Evolutionary conservation across 345 rosid species (phyloP).

Genomic region (Euphorbia peplus): DNA sequence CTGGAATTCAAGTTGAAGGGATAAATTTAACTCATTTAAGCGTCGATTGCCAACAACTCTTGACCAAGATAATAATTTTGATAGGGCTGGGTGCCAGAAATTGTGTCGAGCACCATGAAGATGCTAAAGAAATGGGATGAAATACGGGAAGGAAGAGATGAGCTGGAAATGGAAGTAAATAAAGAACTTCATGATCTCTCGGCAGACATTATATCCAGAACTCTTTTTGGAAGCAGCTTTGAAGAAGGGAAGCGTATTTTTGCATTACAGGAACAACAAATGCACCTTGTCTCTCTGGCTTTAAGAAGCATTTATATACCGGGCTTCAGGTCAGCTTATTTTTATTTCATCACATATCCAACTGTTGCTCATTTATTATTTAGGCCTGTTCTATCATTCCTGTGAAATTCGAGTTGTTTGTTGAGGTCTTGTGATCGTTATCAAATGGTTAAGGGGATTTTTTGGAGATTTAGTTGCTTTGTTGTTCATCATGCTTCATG

Average conservation of each 20-base stretch:
- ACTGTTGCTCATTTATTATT: not conserved
- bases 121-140: constrained; percentile 71
- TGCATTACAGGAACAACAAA: constrained; percentile 64
- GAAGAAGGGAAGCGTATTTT: constrained; percentile 75
- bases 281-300: constrained; percentile 49
- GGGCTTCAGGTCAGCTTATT: constrained; percentile 57
- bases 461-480: not conserved
- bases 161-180: constrained; percentile 62
- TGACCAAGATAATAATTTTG: too few species aligned
- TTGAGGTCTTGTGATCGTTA: not conserved
- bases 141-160: constrained; percentile 45
- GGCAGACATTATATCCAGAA: constrained; percentile 71
- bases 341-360: not conserved
- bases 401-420: not conserved
- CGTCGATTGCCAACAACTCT: too few species aligned
- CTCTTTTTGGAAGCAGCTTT: constrained; percentile 81
- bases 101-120: constrained; percentile 42
- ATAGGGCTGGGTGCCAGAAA: constrained; percentile 72
- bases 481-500: not conserved
- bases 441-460: not conserved
- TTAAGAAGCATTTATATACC: constrained; percentile 64
- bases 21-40: too few species aligned
- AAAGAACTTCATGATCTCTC: constrained; percentile 59
- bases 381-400: too few species aligned
- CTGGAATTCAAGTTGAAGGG: too few species aligned